Conservation (phyloP, 345 rosid genomes). For the Mallotus nudiflorus region DNA sequence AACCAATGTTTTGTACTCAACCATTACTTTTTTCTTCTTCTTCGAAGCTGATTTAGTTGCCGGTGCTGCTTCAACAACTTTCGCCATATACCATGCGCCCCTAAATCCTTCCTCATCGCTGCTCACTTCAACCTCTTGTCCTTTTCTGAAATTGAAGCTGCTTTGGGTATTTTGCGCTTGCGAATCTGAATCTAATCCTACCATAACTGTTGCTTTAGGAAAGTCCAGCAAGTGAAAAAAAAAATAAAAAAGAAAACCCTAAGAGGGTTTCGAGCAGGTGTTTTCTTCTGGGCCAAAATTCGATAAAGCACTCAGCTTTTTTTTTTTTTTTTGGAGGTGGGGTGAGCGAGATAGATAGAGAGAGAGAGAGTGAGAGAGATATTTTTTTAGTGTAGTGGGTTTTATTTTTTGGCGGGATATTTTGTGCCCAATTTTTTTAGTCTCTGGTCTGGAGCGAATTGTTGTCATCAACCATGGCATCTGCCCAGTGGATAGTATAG, state of each 20-base stretch:
- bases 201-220: not conserved
- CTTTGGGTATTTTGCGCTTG: slow-evolving; percentile 11
- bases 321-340: not conserved
- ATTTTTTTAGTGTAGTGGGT: not conserved
- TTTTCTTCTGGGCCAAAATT: not conserved
- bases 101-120: slow-evolving; percentile 55
- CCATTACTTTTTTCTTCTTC: slow-evolving; percentile 33
- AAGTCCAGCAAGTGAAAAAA: not conserved
- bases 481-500: too few relatives aligned
- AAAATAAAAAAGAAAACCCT: slow-evolving; percentile 17
- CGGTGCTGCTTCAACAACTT: slow-evolving; percentile 33
- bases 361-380: too few relatives aligned
- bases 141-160: slow-evolving; percentile 6
- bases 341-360: too few relatives aligned
- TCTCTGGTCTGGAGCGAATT: too few relatives aligned
- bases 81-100: slow-evolving; percentile 56
- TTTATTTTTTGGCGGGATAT: slow-evolving; percentile 30
- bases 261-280: not conserved
- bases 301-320: not conserved
- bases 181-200: slow-evolving; percentile 6
- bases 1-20: slow-evolving; percentile 44
- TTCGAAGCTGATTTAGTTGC: slow-evolving; percentile 30
- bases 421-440: not conserved
- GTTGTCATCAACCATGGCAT: too few relatives aligned
- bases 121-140: slow-evolving; percentile 47